phyloP scores from a whole-genome alignment of 352 stramenopile genomes.

The Elongisporangium undulatum region DNA sequence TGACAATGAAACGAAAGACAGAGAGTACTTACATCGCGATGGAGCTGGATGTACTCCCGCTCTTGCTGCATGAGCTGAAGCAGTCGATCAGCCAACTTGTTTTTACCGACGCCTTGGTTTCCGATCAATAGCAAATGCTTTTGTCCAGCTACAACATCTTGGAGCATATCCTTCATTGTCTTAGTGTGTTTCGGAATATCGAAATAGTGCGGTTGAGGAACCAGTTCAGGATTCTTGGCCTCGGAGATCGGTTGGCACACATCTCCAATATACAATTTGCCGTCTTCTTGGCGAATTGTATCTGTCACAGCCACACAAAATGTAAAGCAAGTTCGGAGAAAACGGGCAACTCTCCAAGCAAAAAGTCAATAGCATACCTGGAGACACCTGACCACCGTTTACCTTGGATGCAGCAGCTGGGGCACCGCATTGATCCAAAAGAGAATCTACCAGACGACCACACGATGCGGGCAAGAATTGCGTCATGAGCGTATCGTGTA shows the following conservation, averaged over 20 bases:
- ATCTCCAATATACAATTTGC: constrained; percentile 52
- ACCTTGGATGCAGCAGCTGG: constrained; percentile 8
- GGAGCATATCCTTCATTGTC: constrained; percentile 85
- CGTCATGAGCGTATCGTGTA: constrained; percentile 78
- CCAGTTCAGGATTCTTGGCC: constrained; percentile 61
- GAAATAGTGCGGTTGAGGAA: constrained; percentile 88
- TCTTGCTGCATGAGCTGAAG: constrained; percentile 90
- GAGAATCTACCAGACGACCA: constrained; percentile 35
- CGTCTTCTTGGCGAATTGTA: constrained; percentile 35
- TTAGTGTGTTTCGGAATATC: constrained; percentile 87
- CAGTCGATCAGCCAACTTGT: constrained; percentile 91
- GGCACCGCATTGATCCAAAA: constrained; percentile 44
- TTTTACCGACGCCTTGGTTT: constrained; percentile 95
- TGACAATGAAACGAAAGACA: not conserved
- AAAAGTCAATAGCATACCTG: constrained; percentile 3
- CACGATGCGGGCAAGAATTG: constrained; percentile 67
- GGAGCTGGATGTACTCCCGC: constrained; percentile 96
- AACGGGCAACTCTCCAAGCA: not conserved
- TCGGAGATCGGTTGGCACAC: constrained; percentile 52
- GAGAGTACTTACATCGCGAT: constrained; percentile 82
- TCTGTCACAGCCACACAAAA: constrained; percentile 10
- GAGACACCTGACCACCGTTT: not conserved
- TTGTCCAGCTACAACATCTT: constrained; percentile 83
- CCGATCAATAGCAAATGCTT: constrained; percentile 92
- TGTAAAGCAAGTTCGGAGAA: not conserved